Evolutionary conservation across 2,329 filamentous ascomycete species (phyloP).

Genomic region (Trematosphaeria pertusa): DNA sequence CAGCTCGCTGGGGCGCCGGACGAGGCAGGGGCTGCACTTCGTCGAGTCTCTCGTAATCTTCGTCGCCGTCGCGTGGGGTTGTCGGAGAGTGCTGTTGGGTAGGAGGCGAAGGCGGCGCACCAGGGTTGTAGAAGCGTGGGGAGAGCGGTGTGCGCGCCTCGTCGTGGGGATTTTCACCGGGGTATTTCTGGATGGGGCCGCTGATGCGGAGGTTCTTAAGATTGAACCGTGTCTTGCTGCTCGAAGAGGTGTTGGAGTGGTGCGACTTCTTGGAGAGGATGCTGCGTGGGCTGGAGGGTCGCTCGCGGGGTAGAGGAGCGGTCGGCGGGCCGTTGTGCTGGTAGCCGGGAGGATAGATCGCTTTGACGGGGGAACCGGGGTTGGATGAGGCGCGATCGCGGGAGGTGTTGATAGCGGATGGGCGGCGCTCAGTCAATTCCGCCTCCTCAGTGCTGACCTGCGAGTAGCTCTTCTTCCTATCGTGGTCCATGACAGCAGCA

Average conservation of each 20-base stretch:
- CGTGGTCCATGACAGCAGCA: constrained; percentile 89
- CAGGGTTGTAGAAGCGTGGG: constrained; percentile 63
- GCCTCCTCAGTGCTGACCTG: constrained; percentile 34
- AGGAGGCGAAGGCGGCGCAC: constrained; percentile 62
- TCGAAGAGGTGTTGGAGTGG: constrained; percentile 46
- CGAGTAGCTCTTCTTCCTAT: constrained; percentile 60
- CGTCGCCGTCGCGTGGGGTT: constrained; percentile 32
- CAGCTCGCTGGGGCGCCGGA: constrained; percentile 41
- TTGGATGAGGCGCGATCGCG: constrained; percentile 30
- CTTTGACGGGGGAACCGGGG: constrained; percentile 51
- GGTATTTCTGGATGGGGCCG: constrained; percentile 58
- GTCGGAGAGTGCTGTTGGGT: constrained; percentile 44
- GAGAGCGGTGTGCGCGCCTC: constrained; percentile 61
- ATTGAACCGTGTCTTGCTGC: constrained; percentile 48
- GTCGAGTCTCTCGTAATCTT: constrained; percentile 44
- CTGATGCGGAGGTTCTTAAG: constrained; percentile 66
- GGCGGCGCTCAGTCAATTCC: constrained; percentile 18
- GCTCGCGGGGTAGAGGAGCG: constrained; percentile 32
- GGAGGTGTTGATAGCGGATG: constrained; percentile 41
- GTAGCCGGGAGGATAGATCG: constrained; percentile 56
- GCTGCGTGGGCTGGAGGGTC: constrained; percentile 41
- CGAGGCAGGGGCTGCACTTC: constrained; percentile 45
- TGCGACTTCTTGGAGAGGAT: constrained; percentile 45
- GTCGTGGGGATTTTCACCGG: constrained; percentile 51
- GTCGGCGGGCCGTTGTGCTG: constrained; percentile 30